A percentile compares a stretch with the other conserved stretches of the same genome.
phyloP scores from a whole-genome alignment of 306 rosid genomes.

The Ormosia semicastrata region DNA sequence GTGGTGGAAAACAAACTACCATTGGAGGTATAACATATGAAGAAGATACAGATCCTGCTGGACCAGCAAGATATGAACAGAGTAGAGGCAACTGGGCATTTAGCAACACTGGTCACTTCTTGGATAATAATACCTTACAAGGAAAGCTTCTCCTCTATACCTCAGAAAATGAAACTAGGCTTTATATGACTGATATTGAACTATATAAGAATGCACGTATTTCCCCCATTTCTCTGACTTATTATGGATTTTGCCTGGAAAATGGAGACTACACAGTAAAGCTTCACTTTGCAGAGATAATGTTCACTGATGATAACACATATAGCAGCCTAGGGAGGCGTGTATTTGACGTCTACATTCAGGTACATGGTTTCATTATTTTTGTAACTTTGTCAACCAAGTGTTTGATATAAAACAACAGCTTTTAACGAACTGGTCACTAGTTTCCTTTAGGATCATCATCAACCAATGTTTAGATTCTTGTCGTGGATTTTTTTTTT shows the following conservation, averaged over 20 bases:
- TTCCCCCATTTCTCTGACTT: constrained; percentile 61
- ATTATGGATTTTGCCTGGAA: constrained; percentile 46
- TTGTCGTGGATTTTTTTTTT: not conserved
- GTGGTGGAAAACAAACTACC: constrained; percentile 13
- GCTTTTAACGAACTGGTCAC: not conserved
- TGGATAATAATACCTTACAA: not conserved
- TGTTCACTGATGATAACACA: constrained; percentile 9
- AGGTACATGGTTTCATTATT: constrained; percentile 33
- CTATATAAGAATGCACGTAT: constrained; percentile 61
- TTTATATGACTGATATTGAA: constrained; percentile 26
- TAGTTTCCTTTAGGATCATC: not conserved
- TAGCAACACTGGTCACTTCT: constrained; percentile 54
- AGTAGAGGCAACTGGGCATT: constrained; percentile 42
- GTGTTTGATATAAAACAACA: not conserved
- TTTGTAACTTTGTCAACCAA: not conserved
- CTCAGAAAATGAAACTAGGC: not conserved
- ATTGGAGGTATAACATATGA: constrained; percentile 18
- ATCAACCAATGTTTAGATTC: not conserved
- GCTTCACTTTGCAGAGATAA: constrained; percentile 53
- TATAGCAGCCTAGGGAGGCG: constrained; percentile 45
- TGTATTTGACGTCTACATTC: constrained; percentile 49
- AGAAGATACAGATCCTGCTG: not conserved
- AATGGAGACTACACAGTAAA: constrained; percentile 50
- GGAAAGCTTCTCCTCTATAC: not conserved
- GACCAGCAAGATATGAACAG: not conserved